Conservation (phyloP, 108 stramenopile species). For the Skeletonema tropicum region DNA sequence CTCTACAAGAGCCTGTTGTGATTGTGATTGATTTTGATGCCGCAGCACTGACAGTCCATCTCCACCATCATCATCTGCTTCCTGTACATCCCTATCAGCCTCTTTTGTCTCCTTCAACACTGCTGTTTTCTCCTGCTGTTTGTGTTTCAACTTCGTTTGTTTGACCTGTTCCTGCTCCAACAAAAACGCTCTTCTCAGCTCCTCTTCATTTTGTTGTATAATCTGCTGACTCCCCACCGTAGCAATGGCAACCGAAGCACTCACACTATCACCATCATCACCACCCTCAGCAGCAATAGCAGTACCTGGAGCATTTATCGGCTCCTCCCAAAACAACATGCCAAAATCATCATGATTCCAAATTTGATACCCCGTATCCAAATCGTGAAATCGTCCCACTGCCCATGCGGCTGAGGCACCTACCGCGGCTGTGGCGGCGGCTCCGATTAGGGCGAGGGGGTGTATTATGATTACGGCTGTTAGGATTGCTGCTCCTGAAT, state of each 20-base stretch:
- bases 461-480: conserved; percentile 1
- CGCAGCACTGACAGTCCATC: not conserved
- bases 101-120: not conserved
- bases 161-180: conserved; percentile 9
- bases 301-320: too few species aligned
- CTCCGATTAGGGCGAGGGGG: conserved; percentile 4
- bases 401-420: conserved; percentile 44
- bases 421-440: conserved; percentile 18
- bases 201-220: conserved; percentile 25
- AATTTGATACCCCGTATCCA: conserved; percentile 38
- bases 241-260: conserved; percentile 7
- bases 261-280: not conserved
- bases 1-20: too few species aligned
- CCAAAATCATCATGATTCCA: conserved; percentile 41
- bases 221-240: conserved; percentile 15
- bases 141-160: too few species aligned
- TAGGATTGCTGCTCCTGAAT: not conserved
- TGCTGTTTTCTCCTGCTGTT: too few species aligned
- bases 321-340: conserved; percentile 44
- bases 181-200: conserved; percentile 10
- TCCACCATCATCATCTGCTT: not conserved
- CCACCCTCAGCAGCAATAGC: not conserved
- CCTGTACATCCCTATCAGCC: not conserved
- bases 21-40: not conserved
- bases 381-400: conserved; percentile 34